These are phyloP conservation scores for Penicillium riverlandense DNA, from an alignment of 495 filamentous ascomycete genomes.

Conservation along the genomic window DNA sequence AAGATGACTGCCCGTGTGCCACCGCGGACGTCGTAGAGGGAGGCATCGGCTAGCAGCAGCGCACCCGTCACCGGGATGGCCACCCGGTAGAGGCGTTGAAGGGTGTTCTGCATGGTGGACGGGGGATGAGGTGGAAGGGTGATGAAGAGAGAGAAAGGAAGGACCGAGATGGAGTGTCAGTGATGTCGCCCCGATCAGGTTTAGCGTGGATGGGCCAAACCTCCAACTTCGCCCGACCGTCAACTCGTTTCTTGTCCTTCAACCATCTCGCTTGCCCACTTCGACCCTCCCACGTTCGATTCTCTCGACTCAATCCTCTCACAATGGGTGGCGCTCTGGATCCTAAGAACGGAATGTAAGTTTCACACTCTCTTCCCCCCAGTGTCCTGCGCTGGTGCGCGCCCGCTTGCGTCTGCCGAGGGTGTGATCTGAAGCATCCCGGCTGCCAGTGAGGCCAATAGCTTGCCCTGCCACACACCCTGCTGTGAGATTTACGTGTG, in stretches of 20 bases:
- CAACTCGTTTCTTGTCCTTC: slow-evolving; percentile 21
- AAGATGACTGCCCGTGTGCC: slow-evolving; percentile 96
- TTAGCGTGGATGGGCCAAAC: slow-evolving; percentile 20
- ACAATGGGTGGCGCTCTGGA: slow-evolving; percentile 65
- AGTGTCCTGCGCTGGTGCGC: slow-evolving; percentile 4
- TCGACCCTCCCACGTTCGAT: slow-evolving; percentile 9
- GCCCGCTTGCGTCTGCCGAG: no score
- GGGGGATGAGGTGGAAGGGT: slow-evolving; percentile 11
- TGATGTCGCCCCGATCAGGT: slow-evolving; percentile 30
- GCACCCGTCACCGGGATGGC: slow-evolving; percentile 66
- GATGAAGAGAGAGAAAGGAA: slow-evolving; percentile 3
- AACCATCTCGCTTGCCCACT: slow-evolving; percentile 14
- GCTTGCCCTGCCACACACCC: neutral
- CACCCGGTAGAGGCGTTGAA: slow-evolving; percentile 57
- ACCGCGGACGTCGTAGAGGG: slow-evolving; percentile 95
- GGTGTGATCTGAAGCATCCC: no score
- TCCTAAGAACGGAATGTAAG: slow-evolving; percentile 65
- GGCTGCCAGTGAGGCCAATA: no score
- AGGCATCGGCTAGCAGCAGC: slow-evolving; percentile 55
- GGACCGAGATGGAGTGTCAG: slow-evolving; percentile 13
- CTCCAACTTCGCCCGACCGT: slow-evolving; percentile 29
- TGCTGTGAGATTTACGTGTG: neutral
- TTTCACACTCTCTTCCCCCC: slow-evolving; percentile 21
- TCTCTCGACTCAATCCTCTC: slow-evolving; percentile 18
- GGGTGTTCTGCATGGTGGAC: slow-evolving; percentile 50